Evolutionary conservation across 202 grass and related monocot species (phyloP), one percentile per base, ranked within the genome.

Genomic region (Setaria viridis): DNA sequence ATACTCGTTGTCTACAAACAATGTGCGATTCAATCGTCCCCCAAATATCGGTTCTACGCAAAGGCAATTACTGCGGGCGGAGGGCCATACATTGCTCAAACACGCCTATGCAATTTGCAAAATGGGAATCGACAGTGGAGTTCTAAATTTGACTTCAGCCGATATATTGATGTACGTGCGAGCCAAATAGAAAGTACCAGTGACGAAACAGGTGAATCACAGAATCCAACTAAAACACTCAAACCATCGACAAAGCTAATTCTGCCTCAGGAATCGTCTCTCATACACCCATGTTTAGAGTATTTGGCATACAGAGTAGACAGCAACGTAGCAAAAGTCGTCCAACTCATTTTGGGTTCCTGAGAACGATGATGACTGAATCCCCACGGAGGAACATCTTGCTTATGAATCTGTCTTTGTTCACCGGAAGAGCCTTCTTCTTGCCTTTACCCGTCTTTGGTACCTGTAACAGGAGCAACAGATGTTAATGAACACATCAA

Each of bases 341-440:
- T 29, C 21, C 13, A 37, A 19, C 14, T 92, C 84, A 98, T 54
- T 98, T 98, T 0, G 95, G 95, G 81, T 95, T 95, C 84, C 91
- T 90, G 17, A 95, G 91, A 35, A 99, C 97, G 43, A 99, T 96
- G 70, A 99, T 96, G 70, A 99, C 93, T 19, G 93, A 99, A 81
- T 96, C 93, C 53, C 92, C 97, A 12, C 97, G 81, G 54, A 99
- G 97, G 70, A 99, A 99, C 93, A 99, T 99, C 88, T 99, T 99
- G 68, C 93, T 96, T 30, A 99, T 99, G 87, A 99, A 96, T 56
- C 96, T 92, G 74, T 99, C 97, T 83, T 99, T 99, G 90, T 96
- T 96, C 50, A 99, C 92, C 0, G 93, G 92, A 47, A 94, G 93
- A 55, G 97, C 93, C 85, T 96, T 99, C 91, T 96, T 99, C 94